Percentiles rank a stretch among this genome's conserved stretches.
phyloP scores from a whole-genome alignment of 192 early-diverging fungal species.

The Coemansia sp. region DNA sequence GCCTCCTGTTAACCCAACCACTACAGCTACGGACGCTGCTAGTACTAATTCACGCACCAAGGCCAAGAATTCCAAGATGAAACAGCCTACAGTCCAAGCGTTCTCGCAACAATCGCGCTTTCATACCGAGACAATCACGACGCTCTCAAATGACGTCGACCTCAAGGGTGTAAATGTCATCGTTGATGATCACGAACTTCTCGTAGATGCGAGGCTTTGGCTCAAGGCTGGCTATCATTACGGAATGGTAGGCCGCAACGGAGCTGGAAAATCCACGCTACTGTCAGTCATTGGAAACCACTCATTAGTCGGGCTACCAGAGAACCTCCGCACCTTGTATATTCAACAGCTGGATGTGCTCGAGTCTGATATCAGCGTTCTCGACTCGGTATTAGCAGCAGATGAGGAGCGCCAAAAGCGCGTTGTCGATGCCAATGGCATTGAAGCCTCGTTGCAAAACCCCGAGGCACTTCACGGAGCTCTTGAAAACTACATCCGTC shows the following conservation, averaged over 20 bases:
- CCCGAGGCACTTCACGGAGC: constrained; percentile 28
- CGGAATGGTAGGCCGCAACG: constrained; percentile 89
- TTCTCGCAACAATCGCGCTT: constrained; percentile 82
- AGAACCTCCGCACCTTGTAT: constrained; percentile 75
- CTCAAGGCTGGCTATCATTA: constrained; percentile 77
- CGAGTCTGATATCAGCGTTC: constrained; percentile 53
- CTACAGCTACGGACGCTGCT: background rate
- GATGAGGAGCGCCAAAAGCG: constrained; percentile 61
- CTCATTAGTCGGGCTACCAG: constrained; percentile 75
- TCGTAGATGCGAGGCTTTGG: constrained; percentile 73
- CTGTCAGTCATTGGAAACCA: constrained; percentile 91
- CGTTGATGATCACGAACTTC: constrained; percentile 65
- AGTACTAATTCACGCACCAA: constrained; percentile 1
- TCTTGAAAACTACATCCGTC: constrained; percentile 49
- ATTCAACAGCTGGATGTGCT: constrained; percentile 76
- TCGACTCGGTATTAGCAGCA: constrained; percentile 65
- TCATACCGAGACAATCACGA: constrained; percentile 76
- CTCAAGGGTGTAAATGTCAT: constrained; percentile 75
- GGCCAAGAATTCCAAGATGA: constrained; percentile 34
- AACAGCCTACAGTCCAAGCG: constrained; percentile 58
- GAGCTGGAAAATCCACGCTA: constrained; percentile 92
- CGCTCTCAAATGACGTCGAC: constrained; percentile 77
- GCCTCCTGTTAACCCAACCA: background rate
- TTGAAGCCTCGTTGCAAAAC: constrained; percentile 48
- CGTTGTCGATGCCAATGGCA: constrained; percentile 46